These are phyloP conservation scores for Argentina anserina DNA, from an alignment of 306 rosid genomes.

Conservation along the genomic window DNA sequence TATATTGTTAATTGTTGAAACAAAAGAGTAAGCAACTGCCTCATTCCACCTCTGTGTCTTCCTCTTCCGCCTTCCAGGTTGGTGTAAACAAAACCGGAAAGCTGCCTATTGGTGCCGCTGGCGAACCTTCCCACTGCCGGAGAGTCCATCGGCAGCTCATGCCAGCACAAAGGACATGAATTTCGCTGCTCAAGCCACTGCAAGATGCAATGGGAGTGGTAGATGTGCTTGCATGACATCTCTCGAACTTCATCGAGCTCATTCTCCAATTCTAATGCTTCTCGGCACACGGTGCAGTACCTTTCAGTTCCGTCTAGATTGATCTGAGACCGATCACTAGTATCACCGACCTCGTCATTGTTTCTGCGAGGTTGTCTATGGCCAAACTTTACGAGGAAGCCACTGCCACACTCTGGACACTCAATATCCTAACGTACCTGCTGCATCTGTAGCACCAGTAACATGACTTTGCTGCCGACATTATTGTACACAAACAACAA, in stretches of 20 bases:
- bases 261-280: slow-evolving; percentile 46
- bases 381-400: slow-evolving; percentile 56
- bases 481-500: no score
- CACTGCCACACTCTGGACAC: slow-evolving; percentile 62
- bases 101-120: slow-evolving; percentile 32
- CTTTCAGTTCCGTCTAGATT: slow-evolving; percentile 53
- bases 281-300: slow-evolving; percentile 70
- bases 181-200: slow-evolving; percentile 71
- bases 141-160: slow-evolving; percentile 47
- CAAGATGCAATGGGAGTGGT: slow-evolving; percentile 64
- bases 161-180: slow-evolving; percentile 83
- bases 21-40: slow-evolving; percentile 46
- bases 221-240: slow-evolving; percentile 83
- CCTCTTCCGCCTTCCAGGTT: slow-evolving; percentile 71
- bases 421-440: slow-evolving; percentile 46
- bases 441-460: slow-evolving; percentile 88
- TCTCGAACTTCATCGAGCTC: slow-evolving; percentile 61
- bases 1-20: slow-evolving; percentile 45
- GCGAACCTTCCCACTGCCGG: not conserved
- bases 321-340: slow-evolving; percentile 47
- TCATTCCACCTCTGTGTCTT: slow-evolving; percentile 46
- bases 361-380: slow-evolving; percentile 47
- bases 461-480: slow-evolving; percentile 14
- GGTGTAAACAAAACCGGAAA: slow-evolving; percentile 69
- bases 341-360: slow-evolving; percentile 25